Evolutionary conservation across 148 eudicot genomes (phyloP).

Genomic region (Drosera capensis): DNA sequence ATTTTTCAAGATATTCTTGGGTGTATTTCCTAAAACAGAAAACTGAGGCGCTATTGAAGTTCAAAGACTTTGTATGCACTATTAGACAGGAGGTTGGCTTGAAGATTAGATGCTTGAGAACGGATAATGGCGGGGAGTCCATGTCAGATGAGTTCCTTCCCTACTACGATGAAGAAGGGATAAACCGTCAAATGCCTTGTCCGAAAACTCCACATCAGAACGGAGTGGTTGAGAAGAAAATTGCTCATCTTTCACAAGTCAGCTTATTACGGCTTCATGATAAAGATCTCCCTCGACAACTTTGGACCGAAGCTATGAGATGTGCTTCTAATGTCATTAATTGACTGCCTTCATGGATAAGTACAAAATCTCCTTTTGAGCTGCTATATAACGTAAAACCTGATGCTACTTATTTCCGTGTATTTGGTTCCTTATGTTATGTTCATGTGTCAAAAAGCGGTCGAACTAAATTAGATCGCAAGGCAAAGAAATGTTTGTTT

Average conservation of each 20-base stretch:
- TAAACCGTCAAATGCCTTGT: conserved; percentile 10
- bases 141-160: neutral
- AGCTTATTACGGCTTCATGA: conserved; percentile 15
- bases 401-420: neutral
- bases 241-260: conserved; percentile 3
- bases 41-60: conserved; percentile 8
- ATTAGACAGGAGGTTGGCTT: neutral
- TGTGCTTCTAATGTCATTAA: conserved; percentile 10
- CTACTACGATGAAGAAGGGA: conserved; percentile 5
- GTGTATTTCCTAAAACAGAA: conserved; percentile 13
- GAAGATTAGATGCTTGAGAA: conserved; percentile 3
- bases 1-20: conserved; percentile 4
- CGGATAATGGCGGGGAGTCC: conserved; percentile 3
- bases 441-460: conserved; percentile 4
- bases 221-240: conserved; percentile 12
- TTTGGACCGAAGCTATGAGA: conserved; percentile 14
- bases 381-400: conserved; percentile 1
- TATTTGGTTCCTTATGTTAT: conserved; percentile 11
- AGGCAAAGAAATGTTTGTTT: conserved; percentile 9
- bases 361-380: conserved; percentile 3
- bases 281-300: conserved; percentile 9
- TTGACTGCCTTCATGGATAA: neutral
- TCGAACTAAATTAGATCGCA: conserved; percentile 7
- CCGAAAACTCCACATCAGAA: conserved; percentile 15
- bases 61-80: conserved; percentile 2